These are phyloP conservation scores for Irpex lacteus DNA, from an alignment of 1,284 basidiomycete species.

Conservation along the genomic window DNA sequence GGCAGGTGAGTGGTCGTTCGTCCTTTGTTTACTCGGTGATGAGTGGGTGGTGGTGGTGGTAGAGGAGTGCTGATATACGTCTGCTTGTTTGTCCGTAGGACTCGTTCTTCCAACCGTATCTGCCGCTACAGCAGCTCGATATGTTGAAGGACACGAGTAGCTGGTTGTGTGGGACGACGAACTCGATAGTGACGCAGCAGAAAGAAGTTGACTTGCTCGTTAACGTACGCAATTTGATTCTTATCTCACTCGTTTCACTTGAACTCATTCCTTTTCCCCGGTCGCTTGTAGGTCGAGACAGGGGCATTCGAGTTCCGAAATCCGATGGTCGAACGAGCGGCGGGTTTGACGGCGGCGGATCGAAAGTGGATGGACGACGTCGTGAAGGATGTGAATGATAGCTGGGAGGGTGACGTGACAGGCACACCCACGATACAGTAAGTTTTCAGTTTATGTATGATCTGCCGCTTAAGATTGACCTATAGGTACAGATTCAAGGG, in stretches of 20 bases:
- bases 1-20: slow-evolving; percentile 49
- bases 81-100: slow-evolving; percentile 43
- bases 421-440: slow-evolving; percentile 62
- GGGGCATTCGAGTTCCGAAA: slow-evolving; percentile 85
- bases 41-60: neutral
- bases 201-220: slow-evolving; percentile 90
- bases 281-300: slow-evolving; percentile 73
- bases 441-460: slow-evolving; percentile 26
- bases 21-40: neutral
- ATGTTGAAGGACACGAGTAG: slow-evolving; percentile 76
- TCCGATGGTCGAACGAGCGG: slow-evolving; percentile 73
- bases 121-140: slow-evolving; percentile 95
- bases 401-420: slow-evolving; percentile 66
- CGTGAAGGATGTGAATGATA: slow-evolving; percentile 31
- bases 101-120: slow-evolving; percentile 96
- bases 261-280: too few relatives aligned
- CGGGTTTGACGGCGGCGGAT: slow-evolving; percentile 87
- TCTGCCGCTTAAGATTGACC: slow-evolving; percentile 8
- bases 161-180: slow-evolving; percentile 94
- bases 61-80: too few relatives aligned
- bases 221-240: too few relatives aligned
- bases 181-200: slow-evolving; percentile 94
- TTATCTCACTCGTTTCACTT: too few relatives aligned
- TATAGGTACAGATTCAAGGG: slow-evolving; percentile 69
- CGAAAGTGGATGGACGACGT: slow-evolving; percentile 93